Percentiles rank a stretch among this genome's conserved stretches.
These are phyloP conservation scores for Sesbania bispinosa DNA, from an alignment of 306 rosid species.

Conservation along the genomic window DNA sequence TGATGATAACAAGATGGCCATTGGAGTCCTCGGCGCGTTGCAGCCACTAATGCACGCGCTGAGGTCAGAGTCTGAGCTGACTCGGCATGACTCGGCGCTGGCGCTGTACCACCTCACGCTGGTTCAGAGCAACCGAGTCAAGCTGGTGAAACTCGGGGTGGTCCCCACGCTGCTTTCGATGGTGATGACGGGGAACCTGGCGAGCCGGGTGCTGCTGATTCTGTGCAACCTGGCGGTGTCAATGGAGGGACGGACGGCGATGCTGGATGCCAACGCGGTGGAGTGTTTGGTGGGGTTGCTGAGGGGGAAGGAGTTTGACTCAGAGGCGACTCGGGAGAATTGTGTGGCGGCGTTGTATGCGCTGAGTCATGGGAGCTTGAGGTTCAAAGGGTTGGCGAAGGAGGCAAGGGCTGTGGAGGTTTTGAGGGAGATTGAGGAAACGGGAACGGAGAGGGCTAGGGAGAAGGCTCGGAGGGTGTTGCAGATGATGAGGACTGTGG, in stretches of 20 bases:
- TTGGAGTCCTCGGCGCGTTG: slow-evolving; percentile 79
- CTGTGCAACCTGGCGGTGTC: slow-evolving; percentile 68
- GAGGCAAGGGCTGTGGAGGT: slow-evolving; percentile 79
- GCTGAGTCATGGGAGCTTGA: slow-evolving; percentile 74
- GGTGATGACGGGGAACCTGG: slow-evolving; percentile 39
- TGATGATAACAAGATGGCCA: slow-evolving; percentile 91
- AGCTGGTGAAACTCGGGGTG: slow-evolving; percentile 67
- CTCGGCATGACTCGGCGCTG: slow-evolving; percentile 78
- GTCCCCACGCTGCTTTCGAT: slow-evolving; percentile 51
- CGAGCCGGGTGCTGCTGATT: slow-evolving; percentile 59
- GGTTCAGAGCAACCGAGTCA: slow-evolving; percentile 77
- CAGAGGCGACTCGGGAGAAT: slow-evolving; percentile 77
- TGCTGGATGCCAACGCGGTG: slow-evolving; percentile 83
- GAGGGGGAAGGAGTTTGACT: slow-evolving; percentile 49
- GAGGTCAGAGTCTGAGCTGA: slow-evolving; percentile 65
- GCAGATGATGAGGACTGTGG: slow-evolving; percentile 58
- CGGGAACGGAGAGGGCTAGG: slow-evolving; percentile 75
- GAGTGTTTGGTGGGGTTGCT: slow-evolving; percentile 56
- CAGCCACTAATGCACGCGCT: slow-evolving; percentile 77
- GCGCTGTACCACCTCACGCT: slow-evolving; percentile 73
- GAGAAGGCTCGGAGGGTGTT: slow-evolving; percentile 74
- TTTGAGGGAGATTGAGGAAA: slow-evolving; percentile 62
- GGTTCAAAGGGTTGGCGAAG: slow-evolving; percentile 83
- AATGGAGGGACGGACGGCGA: slow-evolving; percentile 67
- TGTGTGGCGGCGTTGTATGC: slow-evolving; percentile 77